phyloP scores from a whole-genome alignment of 768 basidiomycete species.

The Tulasnella calospora region DNA sequence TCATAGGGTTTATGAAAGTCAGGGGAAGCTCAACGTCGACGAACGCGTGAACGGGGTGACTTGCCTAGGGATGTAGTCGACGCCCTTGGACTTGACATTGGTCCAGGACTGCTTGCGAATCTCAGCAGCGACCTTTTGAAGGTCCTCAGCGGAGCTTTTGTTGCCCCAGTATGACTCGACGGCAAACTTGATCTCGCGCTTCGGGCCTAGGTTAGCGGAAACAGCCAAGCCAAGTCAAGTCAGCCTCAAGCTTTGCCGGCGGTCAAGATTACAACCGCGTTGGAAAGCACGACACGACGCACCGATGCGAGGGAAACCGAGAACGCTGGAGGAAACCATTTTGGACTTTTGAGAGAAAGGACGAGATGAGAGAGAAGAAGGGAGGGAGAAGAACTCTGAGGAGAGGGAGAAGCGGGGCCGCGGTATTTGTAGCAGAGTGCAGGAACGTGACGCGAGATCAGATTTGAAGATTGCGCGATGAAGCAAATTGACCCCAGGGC shows the following conservation, averaged over 20 bases:
- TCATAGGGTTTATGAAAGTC: constrained; percentile 30
- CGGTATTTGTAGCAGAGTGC: background rate
- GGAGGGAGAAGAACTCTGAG: constrained; percentile 13
- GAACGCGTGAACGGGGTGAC: constrained; percentile 32
- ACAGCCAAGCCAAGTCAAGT: background rate
- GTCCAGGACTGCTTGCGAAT: constrained; percentile 88
- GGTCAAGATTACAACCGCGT: background rate
- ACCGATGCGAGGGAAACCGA: constrained; percentile 93
- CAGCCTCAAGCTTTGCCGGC: background rate
- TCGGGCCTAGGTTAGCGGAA: constrained; percentile 54
- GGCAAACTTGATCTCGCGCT: constrained; percentile 96
- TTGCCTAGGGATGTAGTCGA: constrained; percentile 89
- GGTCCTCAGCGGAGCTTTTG: constrained; percentile 80
- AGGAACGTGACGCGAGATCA: constrained; percentile 11
- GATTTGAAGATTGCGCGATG: constrained; percentile 10
- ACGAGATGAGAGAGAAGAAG: background rate
- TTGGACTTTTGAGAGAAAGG: constrained; percentile 38
- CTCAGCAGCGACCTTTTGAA: constrained; percentile 80
- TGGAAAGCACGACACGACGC: constrained; percentile 28
- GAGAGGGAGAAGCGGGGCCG: background rate
- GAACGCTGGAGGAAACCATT: constrained; percentile 77
- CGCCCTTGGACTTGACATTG: constrained; percentile 73
- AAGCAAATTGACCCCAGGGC: background rate
- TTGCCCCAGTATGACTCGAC: constrained; percentile 98
- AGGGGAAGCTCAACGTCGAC: background rate